Evolutionary conservation across 2,329 filamentous ascomycete species (phyloP).

Genomic region (Penicillium frequentans): DNA sequence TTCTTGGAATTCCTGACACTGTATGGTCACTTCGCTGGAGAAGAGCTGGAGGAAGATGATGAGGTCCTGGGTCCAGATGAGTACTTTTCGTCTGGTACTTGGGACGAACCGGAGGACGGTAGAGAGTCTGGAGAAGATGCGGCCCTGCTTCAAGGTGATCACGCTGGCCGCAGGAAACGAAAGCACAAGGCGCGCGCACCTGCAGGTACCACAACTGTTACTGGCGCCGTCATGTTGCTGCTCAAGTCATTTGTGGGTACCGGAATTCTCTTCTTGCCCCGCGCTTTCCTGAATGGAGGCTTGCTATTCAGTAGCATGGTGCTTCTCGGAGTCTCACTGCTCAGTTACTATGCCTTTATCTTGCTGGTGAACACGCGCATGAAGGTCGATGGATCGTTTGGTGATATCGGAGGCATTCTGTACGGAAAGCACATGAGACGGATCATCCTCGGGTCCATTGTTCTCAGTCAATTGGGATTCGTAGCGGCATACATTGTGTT

Average conservation of each 20-base stretch:
- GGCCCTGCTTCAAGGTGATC: slow-evolving; percentile 68
- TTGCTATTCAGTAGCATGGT: slow-evolving; percentile 96
- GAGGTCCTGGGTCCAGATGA: slow-evolving; percentile 84
- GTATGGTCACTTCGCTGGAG: slow-evolving; percentile 96
- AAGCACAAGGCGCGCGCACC: slow-evolving; percentile 73
- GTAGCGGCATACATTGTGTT: slow-evolving; percentile 96
- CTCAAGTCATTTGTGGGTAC: slow-evolving; percentile 98
- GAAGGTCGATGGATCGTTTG: slow-evolving; percentile 89
- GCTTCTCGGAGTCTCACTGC: slow-evolving; percentile 75
- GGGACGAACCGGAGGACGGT: slow-evolving; percentile 57
- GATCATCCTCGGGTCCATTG: slow-evolving; percentile 86
- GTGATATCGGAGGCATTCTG: slow-evolving; percentile 89
- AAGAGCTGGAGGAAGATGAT: slow-evolving; percentile 94
- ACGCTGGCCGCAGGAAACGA: slow-evolving; percentile 70
- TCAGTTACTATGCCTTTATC: slow-evolving; percentile 98
- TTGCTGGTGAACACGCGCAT: slow-evolving; percentile 84
- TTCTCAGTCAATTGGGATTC: slow-evolving; percentile 93
- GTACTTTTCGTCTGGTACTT: slow-evolving; percentile 81
- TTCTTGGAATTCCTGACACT: slow-evolving; percentile 95
- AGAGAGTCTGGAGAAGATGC: slow-evolving; percentile 86
- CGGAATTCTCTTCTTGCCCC: slow-evolving; percentile 87
- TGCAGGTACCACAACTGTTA: slow-evolving; percentile 73
- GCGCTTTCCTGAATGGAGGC: slow-evolving; percentile 91
- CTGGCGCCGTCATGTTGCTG: slow-evolving; percentile 77
- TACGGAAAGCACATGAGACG: slow-evolving; percentile 89